These are phyloP conservation scores for Trichoderma guizhouense DNA, from an alignment of 2,329 filamentous ascomycete genomes.

Conservation along the genomic window DNA sequence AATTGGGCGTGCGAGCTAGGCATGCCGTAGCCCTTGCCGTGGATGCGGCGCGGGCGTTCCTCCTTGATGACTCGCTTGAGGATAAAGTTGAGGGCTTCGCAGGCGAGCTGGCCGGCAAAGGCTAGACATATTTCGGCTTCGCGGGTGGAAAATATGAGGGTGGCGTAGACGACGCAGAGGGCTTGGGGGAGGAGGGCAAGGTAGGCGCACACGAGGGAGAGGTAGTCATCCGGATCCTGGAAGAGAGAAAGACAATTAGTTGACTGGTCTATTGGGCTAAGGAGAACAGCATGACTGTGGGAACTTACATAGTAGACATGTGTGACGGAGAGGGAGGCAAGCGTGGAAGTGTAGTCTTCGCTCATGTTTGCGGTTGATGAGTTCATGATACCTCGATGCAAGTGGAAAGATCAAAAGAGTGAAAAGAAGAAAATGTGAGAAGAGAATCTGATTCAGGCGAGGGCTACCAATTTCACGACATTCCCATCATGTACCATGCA, in stretches of 20 bases:
- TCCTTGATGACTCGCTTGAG: slow-evolving; percentile 92
- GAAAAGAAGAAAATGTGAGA: neutral
- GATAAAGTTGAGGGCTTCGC: slow-evolving; percentile 85
- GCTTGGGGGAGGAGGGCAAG: slow-evolving; percentile 91
- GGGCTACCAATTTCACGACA: neutral
- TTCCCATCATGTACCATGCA: neutral
- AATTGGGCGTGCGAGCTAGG: slow-evolving; percentile 93
- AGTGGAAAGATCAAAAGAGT: neutral
- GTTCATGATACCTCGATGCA: neutral
- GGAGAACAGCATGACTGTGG: neutral
- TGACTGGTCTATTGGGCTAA: neutral
- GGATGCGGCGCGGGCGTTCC: slow-evolving; percentile 76
- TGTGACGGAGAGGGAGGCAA: slow-evolving; percentile 89
- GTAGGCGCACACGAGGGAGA: slow-evolving; percentile 89
- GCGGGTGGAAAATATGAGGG: slow-evolving; percentile 84
- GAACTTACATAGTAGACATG: slow-evolving; percentile 87
- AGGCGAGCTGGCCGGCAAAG: slow-evolving; percentile 86
- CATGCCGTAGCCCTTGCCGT: slow-evolving; percentile 97
- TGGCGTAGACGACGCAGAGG: slow-evolving; percentile 84
- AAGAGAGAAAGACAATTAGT: neutral
- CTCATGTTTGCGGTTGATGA: slow-evolving; percentile 24
- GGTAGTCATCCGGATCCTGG: slow-evolving; percentile 79
- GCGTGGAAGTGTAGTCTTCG: slow-evolving; percentile 42
- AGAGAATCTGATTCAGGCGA: neutral
- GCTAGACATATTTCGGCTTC: slow-evolving; percentile 87